A percentile compares a stretch with the other conserved stretches of the same genome.
phyloP scores from a whole-genome alignment of 2,329 filamentous ascomycete species.

The Claviceps arundinis region DNA sequence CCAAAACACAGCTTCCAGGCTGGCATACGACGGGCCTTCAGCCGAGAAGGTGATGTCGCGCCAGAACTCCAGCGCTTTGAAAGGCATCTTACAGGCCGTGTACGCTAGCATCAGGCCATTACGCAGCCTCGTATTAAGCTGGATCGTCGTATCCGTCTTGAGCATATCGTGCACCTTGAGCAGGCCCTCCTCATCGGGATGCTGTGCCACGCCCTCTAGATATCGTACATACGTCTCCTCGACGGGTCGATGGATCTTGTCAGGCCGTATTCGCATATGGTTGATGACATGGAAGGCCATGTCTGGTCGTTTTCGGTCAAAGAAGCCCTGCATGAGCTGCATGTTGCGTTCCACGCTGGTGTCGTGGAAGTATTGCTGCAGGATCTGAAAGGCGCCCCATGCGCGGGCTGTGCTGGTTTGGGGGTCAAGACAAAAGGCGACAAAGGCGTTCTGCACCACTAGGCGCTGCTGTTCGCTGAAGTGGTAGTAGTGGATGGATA shows the following conservation, averaged over 20 bases:
- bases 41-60: constrained; percentile 64
- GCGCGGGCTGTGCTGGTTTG: constrained; percentile 47
- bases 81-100: constrained; percentile 50
- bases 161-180: constrained; percentile 81
- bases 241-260: constrained; percentile 49
- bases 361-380: constrained; percentile 51
- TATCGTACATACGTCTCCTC: constrained; percentile 64
- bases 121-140: constrained; percentile 60
- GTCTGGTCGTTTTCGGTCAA: constrained; percentile 61
- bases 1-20: constrained; percentile 68
- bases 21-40: constrained; percentile 79
- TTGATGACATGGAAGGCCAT: constrained; percentile 81
- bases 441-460: constrained; percentile 51
- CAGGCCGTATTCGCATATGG: constrained; percentile 75
- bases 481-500: constrained; percentile 60
- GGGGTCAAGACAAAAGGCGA: constrained; percentile 53
- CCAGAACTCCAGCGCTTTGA: constrained; percentile 67
- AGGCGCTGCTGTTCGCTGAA: constrained; percentile 58
- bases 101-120: constrained; percentile 86
- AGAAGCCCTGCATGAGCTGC: constrained; percentile 70
- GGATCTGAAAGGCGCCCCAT: constrained; percentile 54
- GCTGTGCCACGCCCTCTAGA: constrained; percentile 60
- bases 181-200: constrained; percentile 44
- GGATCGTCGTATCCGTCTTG: constrained; percentile 76
- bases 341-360: constrained; percentile 53